Conservation (phyloP, 345 rosid genomes). For the Hibiscus trionum region DNA sequence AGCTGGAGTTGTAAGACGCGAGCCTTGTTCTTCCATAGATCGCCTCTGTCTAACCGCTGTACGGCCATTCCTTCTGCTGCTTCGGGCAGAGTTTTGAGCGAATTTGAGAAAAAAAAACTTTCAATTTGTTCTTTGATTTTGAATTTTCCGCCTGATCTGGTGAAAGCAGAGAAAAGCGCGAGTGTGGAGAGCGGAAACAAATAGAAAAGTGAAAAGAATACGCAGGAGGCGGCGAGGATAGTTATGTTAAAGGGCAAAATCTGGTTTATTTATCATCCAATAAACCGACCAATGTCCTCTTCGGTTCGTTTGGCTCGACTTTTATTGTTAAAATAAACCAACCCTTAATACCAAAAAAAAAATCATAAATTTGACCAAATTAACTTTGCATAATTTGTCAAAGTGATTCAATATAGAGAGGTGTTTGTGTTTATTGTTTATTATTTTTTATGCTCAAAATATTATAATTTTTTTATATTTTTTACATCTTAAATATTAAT, state of each 20-base stretch:
- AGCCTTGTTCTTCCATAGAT: conserved; percentile 74
- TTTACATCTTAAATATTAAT: too few relatives aligned
- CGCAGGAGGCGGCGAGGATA: not conserved
- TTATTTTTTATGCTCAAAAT: too few relatives aligned
- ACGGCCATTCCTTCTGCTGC: conserved; percentile 31
- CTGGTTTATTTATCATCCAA: not conserved
- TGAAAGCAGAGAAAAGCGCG: not conserved
- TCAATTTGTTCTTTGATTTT: not conserved
- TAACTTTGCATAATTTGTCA: too few relatives aligned
- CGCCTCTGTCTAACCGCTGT: conserved; percentile 55
- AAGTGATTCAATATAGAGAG: too few relatives aligned
- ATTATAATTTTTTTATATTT: too few relatives aligned
- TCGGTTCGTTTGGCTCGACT: not conserved
- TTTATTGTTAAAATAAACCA: not conserved
- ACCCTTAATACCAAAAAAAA: too few relatives aligned
- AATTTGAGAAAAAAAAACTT: not conserved
- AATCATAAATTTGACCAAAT: too few relatives aligned
- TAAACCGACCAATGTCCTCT: not conserved
- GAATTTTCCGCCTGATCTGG: not conserved
- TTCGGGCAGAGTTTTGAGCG: not conserved
- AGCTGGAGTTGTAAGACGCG: conserved; percentile 58
- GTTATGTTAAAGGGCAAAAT: not conserved
- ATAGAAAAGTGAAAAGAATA: not conserved
- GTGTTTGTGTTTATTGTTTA: too few relatives aligned
- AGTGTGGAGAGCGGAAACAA: not conserved